Evolutionary conservation across 2,329 filamentous ascomycete genomes (phyloP).

Genomic region (Sclerotinia subarctica): DNA sequence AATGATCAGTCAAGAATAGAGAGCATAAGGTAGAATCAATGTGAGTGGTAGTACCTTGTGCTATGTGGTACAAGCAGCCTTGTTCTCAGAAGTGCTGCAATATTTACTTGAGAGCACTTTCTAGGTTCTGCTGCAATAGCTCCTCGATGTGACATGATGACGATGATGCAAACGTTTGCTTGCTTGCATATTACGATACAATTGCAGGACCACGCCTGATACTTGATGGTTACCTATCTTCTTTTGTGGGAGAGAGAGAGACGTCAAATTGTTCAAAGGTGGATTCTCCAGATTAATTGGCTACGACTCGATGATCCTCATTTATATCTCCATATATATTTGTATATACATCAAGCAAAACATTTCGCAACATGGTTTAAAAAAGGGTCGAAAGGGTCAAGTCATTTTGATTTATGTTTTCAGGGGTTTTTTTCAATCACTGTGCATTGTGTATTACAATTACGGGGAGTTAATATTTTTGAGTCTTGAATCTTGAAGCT

Average conservation of each 20-base stretch:
- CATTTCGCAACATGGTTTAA: background rate
- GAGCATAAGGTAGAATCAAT: background rate
- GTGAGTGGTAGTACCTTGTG: background rate
- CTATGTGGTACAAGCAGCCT: background rate
- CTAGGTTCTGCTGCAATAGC: background rate
- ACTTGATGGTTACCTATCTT: conserved; percentile 4
- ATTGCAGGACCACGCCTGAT: background rate
- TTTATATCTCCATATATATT: conserved; percentile 8
- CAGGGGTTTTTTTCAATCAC: background rate
- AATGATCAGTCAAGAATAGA: conserved; percentile 8
- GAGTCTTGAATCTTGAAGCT: background rate
- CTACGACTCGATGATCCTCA: conserved; percentile 10
- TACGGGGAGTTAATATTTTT: too few species aligned
- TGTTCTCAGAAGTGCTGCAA: background rate
- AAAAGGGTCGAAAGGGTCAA: background rate
- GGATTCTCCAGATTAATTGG: conserved; percentile 2
- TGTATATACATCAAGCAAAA: background rate
- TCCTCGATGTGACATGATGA: conserved; percentile 1
- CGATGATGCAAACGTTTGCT: conserved; percentile 2
- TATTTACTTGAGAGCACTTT: background rate
- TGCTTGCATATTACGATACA: background rate
- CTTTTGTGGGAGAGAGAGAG: background rate
- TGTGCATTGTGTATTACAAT: background rate
- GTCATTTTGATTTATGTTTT: background rate
- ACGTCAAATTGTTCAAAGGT: conserved; percentile 2